Evolutionary conservation across 345 rosid species (phyloP).

Genomic region (Trapa bicornis): DNA sequence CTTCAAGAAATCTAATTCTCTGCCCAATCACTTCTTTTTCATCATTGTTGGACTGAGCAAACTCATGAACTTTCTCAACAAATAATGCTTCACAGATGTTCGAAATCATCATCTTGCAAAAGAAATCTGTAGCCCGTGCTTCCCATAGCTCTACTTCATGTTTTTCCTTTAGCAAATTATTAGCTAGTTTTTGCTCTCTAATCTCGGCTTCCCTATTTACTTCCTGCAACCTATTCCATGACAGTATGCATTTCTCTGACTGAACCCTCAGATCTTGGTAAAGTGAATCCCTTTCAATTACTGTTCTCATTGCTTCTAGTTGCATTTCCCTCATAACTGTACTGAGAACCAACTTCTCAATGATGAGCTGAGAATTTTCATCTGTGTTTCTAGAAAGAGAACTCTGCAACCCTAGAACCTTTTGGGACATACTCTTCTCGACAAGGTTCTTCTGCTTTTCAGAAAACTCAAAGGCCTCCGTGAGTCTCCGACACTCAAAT

Average conservation of each 20-base stretch:
- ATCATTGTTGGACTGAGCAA: conserved; percentile 27
- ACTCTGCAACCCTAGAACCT: neutral
- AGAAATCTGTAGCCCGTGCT: conserved; percentile 33
- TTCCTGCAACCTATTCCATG: conserved; percentile 11
- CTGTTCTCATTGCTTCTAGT: conserved; percentile 39
- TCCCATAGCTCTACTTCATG: conserved; percentile 39
- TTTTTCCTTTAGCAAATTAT: neutral
- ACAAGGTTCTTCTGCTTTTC: conserved; percentile 23
- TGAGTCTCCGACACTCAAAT: conserved; percentile 38
- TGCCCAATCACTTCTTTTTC: conserved; percentile 52
- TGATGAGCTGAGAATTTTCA: conserved; percentile 33
- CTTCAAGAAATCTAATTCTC: conserved; percentile 38
- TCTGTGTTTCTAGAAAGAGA: conserved; percentile 19
- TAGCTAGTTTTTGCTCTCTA: conserved; percentile 38
- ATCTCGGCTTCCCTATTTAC: conserved; percentile 31
- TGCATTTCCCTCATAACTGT: conserved; percentile 46
- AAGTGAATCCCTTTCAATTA: conserved; percentile 31
- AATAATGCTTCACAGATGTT: conserved; percentile 44
- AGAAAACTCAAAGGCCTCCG: conserved; percentile 49
- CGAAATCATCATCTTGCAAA: conserved; percentile 48
- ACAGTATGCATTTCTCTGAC: conserved; percentile 10
- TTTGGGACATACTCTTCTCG: neutral
- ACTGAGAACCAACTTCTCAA: conserved; percentile 55
- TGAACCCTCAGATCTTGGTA: conserved; percentile 42
- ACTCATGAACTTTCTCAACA: conserved; percentile 43